Conservation (phyloP, 1,284 basidiomycete species). For the Austropuccinia psidii region DNA sequence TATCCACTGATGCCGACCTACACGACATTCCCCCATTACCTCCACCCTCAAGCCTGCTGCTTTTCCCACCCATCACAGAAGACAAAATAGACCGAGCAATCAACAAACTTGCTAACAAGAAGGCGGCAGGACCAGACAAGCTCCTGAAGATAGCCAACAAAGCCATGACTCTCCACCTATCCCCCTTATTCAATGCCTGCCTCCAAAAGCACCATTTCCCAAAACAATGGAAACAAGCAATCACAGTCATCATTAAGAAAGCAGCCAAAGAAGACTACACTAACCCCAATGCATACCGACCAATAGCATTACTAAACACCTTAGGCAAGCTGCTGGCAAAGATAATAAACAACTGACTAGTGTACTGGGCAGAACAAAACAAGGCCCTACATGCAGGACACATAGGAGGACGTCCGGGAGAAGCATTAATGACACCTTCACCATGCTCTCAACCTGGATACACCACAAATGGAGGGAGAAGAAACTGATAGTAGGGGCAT, state of each 20-base stretch:
- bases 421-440: not conserved
- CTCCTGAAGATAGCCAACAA: not conserved
- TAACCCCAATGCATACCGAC: not conserved
- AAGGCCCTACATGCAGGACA: not conserved
- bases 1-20: not conserved
- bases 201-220: not conserved
- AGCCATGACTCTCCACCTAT: not conserved
- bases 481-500: not conserved
- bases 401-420: not conserved
- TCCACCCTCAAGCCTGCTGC: too few relatives aligned
- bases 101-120: not conserved
- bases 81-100: not conserved
- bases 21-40: not conserved
- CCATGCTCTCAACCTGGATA: not conserved
- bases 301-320: slow-evolving; percentile 4
- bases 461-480: slow-evolving; percentile 1
- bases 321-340: not conserved
- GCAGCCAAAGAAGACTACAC: slow-evolving; percentile 4
- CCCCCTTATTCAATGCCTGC: not conserved
- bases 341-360: not conserved
- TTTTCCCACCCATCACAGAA: not conserved
- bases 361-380: not conserved
- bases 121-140: not conserved
- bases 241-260: not conserved
- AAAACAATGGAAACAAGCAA: not conserved